Base-by-base conservation (phyloP, 352 stramenopile genomes). In the Globisporangium polare region DNA sequence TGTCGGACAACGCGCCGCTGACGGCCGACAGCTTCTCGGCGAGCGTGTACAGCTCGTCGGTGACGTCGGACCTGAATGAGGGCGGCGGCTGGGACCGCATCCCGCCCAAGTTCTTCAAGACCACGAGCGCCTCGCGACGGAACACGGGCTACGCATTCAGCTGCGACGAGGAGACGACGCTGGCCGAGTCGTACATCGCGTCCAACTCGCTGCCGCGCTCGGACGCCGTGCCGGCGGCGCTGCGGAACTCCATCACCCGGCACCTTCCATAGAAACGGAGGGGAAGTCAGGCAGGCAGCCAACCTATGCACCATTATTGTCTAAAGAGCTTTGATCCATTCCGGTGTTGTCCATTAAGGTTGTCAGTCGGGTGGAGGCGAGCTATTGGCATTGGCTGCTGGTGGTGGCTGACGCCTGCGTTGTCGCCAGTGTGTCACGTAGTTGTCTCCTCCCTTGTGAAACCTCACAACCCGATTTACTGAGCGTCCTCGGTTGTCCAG, bases 111-210 rank as follows among this genome's bases (percentile, higher is more conserved):
- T 70, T 75, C 61, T 72, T 77, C 60, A 69, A 72, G 27, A 22
- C 47, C 24, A 80, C 63, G 2, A 64, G 66, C 17, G 63, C 67
- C n/a, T 52, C 58, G 37, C 68, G 76, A 9, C 73, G 78, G 29
- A 89, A 86, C 65, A 92, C 83, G 9, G 85, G 85, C 46, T 94
- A 75, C 54, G 85, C 85, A 29, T 94, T 94, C 66, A 92, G 83
- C 61, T 92, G 81, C 65, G 85, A 94, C 62, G 83, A 94, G 53
- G 80, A 90, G 61, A 94, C 85, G 47, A 92, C 85, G 45, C 57
- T 90, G 17, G 85, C 80, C 49, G 85, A 94, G 71, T 90, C 80
- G 63, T 91, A 91, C 68, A 93, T 93, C 50, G 84, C 84, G 18
- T 92, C 84, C 15, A 92, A 89, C 64, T 89, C 79, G 64, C 61